Evolutionary conservation across 345 rosid genomes (phyloP), one percentile per base, ranked within the genome.

Genomic region (Citrus mangshanensis): DNA sequence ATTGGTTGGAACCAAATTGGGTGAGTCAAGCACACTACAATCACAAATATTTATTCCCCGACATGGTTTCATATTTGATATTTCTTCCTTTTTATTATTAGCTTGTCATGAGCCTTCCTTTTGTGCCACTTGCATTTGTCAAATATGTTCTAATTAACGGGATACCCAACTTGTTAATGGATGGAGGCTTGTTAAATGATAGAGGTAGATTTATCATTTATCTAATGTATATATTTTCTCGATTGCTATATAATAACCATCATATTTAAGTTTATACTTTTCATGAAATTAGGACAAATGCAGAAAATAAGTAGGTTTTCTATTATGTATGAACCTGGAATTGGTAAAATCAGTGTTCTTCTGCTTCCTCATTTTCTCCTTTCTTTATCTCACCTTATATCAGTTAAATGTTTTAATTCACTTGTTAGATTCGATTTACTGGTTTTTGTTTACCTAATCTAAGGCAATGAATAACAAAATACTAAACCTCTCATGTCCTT

Each of bases 1-100:
- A 27, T 87, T 95, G 74, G 98, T 90, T 32, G 99, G 99, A 67
- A 93, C 99, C 78, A 95, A 95, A 88, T 77, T 93, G 87, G 99
- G 99, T 92, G 71, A 88, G 89, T 75, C 12, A 51, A 70, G 16
- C 60, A 54, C 51, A 13, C 51, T 9, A 61, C 24, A 54, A 38
- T 30, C 58, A 62, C 64, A 18, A 13, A 24, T 30, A 4, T 30
- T 54, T 49, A 55, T 46, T 7, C 18, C 10, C 24, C 14, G 22
- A 56, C 22, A 9, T 38, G 9, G 72, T 42, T 19, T 35, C 25
- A 27, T 37, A 54, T 37, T 28, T 37, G 28, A 6, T 51, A 10
- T 63, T 60, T 58, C 74, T 63, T 56, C 34, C 34, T 40, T 30
- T 32, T 34, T 30, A 1, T n/a, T n/a, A 49, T 58, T 68, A 51